Evolutionary conservation across 768 basidiomycete genomes (phyloP).

Genomic region (Suillus subaureus): DNA sequence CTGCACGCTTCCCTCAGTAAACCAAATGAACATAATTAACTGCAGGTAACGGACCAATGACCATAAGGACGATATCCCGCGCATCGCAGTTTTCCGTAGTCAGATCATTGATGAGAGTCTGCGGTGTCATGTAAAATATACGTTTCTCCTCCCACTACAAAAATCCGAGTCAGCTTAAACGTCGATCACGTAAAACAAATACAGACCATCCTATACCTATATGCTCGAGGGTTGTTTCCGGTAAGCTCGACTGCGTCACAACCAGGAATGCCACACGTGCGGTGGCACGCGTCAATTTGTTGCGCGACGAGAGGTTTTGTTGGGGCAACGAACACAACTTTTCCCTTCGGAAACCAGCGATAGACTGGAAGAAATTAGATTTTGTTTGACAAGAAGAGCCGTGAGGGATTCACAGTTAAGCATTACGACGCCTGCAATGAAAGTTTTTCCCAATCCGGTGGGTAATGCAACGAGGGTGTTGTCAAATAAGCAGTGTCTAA

Average conservation of each 20-base stretch:
- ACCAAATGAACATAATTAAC: conserved; percentile 1
- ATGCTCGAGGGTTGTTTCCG: conserved; percentile 60
- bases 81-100: conserved; percentile 72
- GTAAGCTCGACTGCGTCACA: conserved; percentile 86
- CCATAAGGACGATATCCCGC: conserved; percentile 79
- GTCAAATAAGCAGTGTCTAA: conserved; percentile 80
- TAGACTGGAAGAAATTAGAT: conserved; percentile 56
- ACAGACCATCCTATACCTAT: conserved; percentile 64
- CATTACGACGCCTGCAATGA: conserved; percentile 97
- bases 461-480: conserved; percentile 94
- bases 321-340: conserved; percentile 93
- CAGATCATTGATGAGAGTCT: conserved; percentile 91
- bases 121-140: conserved; percentile 95
- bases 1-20: conserved; percentile 41
- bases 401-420: conserved; percentile 70
- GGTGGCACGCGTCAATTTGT: conserved; percentile 91
- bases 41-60: conserved; percentile 63
- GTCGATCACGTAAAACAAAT: not conserved
- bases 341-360: conserved; percentile 90
- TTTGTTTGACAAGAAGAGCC: conserved; percentile 4
- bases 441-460: conserved; percentile 97
- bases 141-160: conserved; percentile 78
- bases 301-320: conserved; percentile 96
- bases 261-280: conserved; percentile 91
- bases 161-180: not conserved